These are phyloP conservation scores for Kuraishia borneana DNA, from an alignment of 805 yeast species.

Conservation along the genomic window DNA sequence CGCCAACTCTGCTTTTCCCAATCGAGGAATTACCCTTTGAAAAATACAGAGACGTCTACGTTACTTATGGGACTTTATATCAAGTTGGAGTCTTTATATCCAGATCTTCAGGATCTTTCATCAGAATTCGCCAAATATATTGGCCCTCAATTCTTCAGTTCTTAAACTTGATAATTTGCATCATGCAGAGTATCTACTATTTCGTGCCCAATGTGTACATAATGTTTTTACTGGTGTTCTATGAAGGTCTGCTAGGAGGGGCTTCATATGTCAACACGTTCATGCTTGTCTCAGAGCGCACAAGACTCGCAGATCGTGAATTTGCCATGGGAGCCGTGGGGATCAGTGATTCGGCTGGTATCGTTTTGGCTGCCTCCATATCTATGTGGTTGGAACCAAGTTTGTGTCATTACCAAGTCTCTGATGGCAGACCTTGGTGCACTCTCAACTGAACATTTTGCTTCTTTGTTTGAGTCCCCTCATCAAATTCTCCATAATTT, in stretches of 20 bases:
- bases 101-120: constrained; percentile 64
- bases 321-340: constrained; percentile 79
- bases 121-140: constrained; percentile 50
- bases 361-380: constrained; percentile 68
- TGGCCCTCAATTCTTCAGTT: constrained; percentile 57
- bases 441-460: constrained; percentile 11
- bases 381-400: constrained; percentile 66
- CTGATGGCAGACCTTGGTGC: constrained; percentile 76
- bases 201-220: constrained; percentile 49
- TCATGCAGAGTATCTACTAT: constrained; percentile 54
- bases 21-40: constrained; percentile 58
- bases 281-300: constrained; percentile 56
- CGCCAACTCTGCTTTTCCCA: constrained; percentile 81
- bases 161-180: constrained; percentile 44
- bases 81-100: constrained; percentile 91
- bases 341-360: constrained; percentile 76
- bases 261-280: constrained; percentile 85
- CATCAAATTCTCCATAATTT: constrained; percentile 43
- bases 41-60: constrained; percentile 76
- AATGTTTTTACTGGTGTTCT: constrained; percentile 54
- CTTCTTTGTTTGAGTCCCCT: constrained; percentile 15
- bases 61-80: constrained; percentile 79
- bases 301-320: constrained; percentile 44
- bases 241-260: constrained; percentile 90
- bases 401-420: constrained; percentile 62